A percentile compares a stretch with the other conserved stretches of the same genome.
These are phyloP conservation scores for Aaosphaeria pasadenensis DNA, from an alignment of 2,329 filamentous ascomycete genomes.

Conservation along the genomic window DNA sequence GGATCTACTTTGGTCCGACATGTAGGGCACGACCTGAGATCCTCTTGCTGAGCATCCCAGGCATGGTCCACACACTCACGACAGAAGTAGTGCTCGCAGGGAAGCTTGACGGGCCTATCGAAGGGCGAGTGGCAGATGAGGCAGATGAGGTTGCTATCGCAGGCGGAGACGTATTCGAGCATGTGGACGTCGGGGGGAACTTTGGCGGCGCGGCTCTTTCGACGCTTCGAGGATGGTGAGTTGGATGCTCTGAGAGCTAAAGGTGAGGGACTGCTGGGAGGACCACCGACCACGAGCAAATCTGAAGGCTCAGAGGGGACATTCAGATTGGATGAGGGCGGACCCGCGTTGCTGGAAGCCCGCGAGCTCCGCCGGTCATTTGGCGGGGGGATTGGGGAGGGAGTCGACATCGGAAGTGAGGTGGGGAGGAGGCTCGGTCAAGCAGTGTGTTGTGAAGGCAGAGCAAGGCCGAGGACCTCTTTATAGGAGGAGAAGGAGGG, in stretches of 20 bases:
- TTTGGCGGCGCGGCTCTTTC: constrained; percentile 30
- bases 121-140: constrained; percentile 64
- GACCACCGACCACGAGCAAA: constrained; percentile 35
- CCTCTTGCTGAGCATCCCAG: constrained; percentile 28
- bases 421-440: too few species aligned
- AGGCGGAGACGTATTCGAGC: constrained; percentile 58
- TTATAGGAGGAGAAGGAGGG: too few species aligned
- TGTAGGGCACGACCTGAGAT: constrained; percentile 51
- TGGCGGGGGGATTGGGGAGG: constrained; percentile 33
- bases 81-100: constrained; percentile 65
- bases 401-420: constrained; percentile 5
- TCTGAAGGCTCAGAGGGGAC: constrained; percentile 16
- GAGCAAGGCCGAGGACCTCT: too few species aligned
- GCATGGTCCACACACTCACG: constrained; percentile 52
- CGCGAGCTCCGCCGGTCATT: constrained; percentile 35
- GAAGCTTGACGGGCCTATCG: constrained; percentile 55
- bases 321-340: constrained; percentile 11
- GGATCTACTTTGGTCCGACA: constrained; percentile 50
- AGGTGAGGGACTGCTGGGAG: constrained; percentile 36
- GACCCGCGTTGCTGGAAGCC: constrained; percentile 27
- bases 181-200: constrained; percentile 52
- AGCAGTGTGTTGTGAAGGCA: too few species aligned
- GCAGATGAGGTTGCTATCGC: constrained; percentile 61
- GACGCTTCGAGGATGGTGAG: constrained; percentile 36
- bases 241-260: constrained; percentile 37